These are phyloP conservation scores for Geosmithia morbida DNA, from an alignment of 2,329 filamentous ascomycete genomes.

Conservation along the genomic window DNA sequence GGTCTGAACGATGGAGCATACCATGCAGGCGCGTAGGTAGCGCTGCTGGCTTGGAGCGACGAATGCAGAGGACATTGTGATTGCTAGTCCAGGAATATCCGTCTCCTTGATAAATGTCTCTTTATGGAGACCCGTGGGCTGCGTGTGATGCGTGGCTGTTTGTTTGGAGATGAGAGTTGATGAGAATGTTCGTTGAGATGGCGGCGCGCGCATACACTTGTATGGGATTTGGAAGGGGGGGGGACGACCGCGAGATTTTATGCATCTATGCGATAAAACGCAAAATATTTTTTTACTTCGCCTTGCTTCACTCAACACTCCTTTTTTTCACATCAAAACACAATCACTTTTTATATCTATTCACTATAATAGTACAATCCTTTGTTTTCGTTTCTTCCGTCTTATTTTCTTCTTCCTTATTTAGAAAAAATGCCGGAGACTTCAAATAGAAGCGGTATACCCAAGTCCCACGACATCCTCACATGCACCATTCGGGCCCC, in stretches of 20 bases:
- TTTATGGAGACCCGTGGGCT: neutral
- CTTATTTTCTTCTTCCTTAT: neutral
- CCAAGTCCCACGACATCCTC: slow-evolving; percentile 31
- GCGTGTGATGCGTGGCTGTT: neutral
- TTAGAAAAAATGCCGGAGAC: slow-evolving; percentile 8
- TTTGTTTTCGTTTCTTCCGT: neutral
- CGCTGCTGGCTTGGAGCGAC: slow-evolving; percentile 65
- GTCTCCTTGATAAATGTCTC: neutral
- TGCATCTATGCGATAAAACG: neutral
- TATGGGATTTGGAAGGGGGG: too few species aligned
- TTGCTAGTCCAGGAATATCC: too few species aligned
- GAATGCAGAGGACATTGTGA: slow-evolving; percentile 11
- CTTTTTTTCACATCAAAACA: neutral
- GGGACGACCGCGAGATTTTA: too few species aligned
- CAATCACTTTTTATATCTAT: neutral
- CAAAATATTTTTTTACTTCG: neutral
- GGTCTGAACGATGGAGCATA: slow-evolving; percentile 88
- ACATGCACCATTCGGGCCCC: slow-evolving; percentile 35
- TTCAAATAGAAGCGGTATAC: slow-evolving; percentile 12
- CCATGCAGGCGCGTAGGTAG: slow-evolving; percentile 92
- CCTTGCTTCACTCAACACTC: too few species aligned
- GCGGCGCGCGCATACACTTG: too few species aligned
- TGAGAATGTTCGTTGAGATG: neutral
- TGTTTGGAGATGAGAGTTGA: neutral
- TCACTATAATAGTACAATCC: neutral